phyloP scores from a whole-genome alignment of 2,329 filamentous ascomycete species.

The Trichoderma afroharzianum region DNA sequence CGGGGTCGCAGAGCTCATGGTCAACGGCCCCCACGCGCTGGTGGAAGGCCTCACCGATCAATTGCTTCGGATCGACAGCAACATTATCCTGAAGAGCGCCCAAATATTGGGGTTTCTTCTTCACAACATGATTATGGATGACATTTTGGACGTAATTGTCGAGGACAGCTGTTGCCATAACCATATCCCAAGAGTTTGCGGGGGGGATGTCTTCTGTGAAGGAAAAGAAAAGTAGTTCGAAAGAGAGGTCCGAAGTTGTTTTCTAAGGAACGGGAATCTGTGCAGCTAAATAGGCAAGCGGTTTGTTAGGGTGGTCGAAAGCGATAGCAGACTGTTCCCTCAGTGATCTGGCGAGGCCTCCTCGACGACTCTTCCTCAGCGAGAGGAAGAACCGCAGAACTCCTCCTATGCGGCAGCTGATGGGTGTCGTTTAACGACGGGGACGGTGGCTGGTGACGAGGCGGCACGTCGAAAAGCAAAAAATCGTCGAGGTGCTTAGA shows the following conservation, averaged over 20 bases:
- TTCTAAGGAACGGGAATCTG: conserved; percentile 14
- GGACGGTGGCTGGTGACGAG: conserved; percentile 44
- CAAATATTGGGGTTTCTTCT: conserved; percentile 42
- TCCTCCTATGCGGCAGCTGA: conserved; percentile 99
- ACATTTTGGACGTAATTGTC: conserved; percentile 50
- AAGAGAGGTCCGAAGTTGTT: conserved; percentile 10
- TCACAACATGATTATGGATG: conserved; percentile 46
- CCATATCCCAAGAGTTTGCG: conserved; percentile 49
- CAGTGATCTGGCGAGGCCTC: conserved; percentile 90
- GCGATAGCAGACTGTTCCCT: conserved; percentile 87
- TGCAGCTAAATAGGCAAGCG: conserved; percentile 30
- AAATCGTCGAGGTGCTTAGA: conserved; percentile 48
- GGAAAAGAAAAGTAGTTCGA: background rate
- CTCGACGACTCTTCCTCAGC: conserved; percentile 99
- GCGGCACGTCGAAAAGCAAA: conserved; percentile 49
- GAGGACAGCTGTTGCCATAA: conserved; percentile 60
- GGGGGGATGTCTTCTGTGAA: conserved; percentile 2
- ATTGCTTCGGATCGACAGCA: conserved; percentile 60
- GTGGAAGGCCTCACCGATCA: conserved; percentile 85
- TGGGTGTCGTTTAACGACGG: conserved; percentile 57
- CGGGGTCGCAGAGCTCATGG: conserved; percentile 80
- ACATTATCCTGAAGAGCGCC: conserved; percentile 40
- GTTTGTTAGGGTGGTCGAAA: conserved; percentile 94
- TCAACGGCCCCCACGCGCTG: conserved; percentile 80
- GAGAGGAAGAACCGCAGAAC: conserved; percentile 98